These are phyloP conservation scores for Colletotrichum siamense DNA, from an alignment of 2,329 filamentous ascomycete genomes.

Conservation along the genomic window DNA sequence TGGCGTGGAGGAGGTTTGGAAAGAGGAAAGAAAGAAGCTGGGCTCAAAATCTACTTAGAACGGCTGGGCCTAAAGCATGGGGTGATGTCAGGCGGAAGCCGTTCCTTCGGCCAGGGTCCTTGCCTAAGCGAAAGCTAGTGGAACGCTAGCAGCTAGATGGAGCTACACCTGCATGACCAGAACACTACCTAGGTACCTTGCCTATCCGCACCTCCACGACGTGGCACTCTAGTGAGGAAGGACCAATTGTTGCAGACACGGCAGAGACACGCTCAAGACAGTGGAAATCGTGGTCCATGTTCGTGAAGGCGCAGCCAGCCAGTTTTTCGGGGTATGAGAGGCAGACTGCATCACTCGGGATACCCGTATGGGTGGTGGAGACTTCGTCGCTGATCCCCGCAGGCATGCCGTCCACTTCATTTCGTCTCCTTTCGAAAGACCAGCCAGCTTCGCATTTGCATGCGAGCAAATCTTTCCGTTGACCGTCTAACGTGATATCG, in stretches of 20 bases:
- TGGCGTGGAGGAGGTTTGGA: not conserved
- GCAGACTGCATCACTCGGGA: not conserved
- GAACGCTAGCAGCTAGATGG: not conserved
- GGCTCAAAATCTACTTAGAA: not conserved
- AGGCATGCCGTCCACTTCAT: not conserved
- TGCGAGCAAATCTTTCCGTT: not conserved
- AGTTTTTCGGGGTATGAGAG: not conserved
- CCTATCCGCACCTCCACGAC: not conserved
- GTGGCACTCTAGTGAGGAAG: not conserved
- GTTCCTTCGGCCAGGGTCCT: slow-evolving; percentile 10
- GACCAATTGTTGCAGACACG: not conserved
- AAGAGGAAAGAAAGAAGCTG: not conserved
- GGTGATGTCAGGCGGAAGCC: slow-evolving; percentile 20
- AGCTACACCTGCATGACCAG: not conserved
- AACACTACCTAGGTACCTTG: not conserved
- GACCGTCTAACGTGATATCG: not conserved
- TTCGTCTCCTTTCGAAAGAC: not conserved
- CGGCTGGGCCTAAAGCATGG: not conserved
- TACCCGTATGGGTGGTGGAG: not conserved
- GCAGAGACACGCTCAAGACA: not conserved
- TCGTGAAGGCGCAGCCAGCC: not conserved
- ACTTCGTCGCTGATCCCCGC: not conserved
- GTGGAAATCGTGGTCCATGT: not conserved
- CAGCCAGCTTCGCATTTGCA: not conserved
- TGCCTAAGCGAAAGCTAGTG: slow-evolving; percentile 2